phyloP scores from a whole-genome alignment of 352 stramenopile genomes.

The Pythium folliculosum region DNA sequence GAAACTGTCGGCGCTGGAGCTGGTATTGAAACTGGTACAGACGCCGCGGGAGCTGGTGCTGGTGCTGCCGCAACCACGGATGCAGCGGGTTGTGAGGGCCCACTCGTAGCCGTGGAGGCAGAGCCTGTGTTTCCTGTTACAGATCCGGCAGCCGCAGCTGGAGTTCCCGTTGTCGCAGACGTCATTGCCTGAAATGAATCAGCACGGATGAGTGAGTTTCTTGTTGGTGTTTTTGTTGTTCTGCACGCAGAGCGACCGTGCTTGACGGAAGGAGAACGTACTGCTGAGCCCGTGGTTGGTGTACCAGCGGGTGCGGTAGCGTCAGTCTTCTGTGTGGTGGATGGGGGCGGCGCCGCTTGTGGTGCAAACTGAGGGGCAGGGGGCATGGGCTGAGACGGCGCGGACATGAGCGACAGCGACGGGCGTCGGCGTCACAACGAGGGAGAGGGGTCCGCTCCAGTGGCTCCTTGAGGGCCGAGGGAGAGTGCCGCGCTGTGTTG shows the following conservation, averaged over 20 bases:
- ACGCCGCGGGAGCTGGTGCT: background rate
- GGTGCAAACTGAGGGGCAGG: constrained; percentile 73
- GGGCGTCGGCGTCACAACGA: background rate
- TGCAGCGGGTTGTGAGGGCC: constrained; percentile 24
- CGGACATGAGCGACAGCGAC: constrained; percentile 48
- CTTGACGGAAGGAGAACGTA: constrained; percentile 4
- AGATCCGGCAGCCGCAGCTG: constrained; percentile 12
- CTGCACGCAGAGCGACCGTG: too few relatives aligned
- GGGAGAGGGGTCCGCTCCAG: background rate
- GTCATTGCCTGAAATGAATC: constrained; percentile 21
- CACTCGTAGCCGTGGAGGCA: constrained; percentile 16
- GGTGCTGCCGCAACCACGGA: background rate
- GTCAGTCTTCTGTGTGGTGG: constrained; percentile 39
- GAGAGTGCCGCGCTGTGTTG: background rate
- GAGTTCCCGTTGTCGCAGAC: constrained; percentile 18
- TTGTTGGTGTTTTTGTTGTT: background rate
- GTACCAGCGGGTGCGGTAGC: constrained; percentile 8
- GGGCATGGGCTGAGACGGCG: constrained; percentile 70
- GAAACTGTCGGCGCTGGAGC: too few relatives aligned
- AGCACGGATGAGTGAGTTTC: background rate
- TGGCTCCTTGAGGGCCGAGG: background rate
- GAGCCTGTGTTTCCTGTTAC: constrained; percentile 11
- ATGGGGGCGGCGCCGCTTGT: constrained; percentile 32
- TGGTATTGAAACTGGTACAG: background rate
- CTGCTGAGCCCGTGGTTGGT: constrained; percentile 4